Evolutionary conservation across 805 yeast genomes (phyloP), one percentile per base, ranked within the genome.

Genomic region (Candida arabinofermentans): DNA sequence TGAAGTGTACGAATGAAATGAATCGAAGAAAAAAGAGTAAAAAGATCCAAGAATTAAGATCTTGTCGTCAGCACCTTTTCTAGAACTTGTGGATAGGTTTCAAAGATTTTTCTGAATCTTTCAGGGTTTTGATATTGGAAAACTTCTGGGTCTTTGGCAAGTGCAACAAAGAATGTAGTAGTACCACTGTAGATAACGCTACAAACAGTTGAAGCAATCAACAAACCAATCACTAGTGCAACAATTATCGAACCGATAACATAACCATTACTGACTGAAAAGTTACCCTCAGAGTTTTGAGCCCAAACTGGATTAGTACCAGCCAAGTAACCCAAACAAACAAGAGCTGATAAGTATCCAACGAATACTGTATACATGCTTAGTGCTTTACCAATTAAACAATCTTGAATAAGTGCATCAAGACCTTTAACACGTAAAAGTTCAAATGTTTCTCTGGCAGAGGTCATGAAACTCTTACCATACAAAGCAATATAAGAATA

Each of bases 401-500:
- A 81, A 63, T 91, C 96, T 59, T 88, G 89, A 44, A 86, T 74
- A 52, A 89, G 64, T 1, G 93, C 95, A 61, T 83, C 90, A 62
- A 85, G 66, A 23, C 96, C 96, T 60, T 86, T 84, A 57, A 72
- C 76, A 54, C 83, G 74, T 48, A 89, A 62, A 64, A 90, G 68
- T 46, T 75, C 72, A 75, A 86, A 80, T 0, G 96, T 84, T 39
- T 84, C 87, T 54, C 74, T 83, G 0, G 95, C 88, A 2, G 95
- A 81, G 22, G 71, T 69, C 34, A 84, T 51, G 57, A 88, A 89
- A 26, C 77, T 68, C 51, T 78, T 79, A 30, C 97, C 97, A 62
- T 88, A 90, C n/a, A 90, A 70, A 0, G 96, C 95, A 58, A 90
- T 74, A 57, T 79, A 86, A 30, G 93, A 82, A 59, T 83, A 86